Evolutionary conservation across 1,139 yeast genomes (phyloP).

Genomic region (Hansenula sp.): DNA sequence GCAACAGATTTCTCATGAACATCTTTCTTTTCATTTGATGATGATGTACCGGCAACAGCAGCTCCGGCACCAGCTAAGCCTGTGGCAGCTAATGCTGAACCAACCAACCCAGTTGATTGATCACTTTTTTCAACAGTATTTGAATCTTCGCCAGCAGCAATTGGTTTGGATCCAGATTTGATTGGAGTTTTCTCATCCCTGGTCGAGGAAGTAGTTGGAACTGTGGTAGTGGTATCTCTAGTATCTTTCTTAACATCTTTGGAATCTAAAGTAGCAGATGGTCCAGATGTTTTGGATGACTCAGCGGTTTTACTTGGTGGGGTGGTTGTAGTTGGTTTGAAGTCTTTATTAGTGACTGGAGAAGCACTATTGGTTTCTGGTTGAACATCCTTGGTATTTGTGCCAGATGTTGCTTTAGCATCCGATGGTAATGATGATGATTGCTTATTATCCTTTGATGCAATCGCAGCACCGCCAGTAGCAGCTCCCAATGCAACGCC

Average conservation of each 20-base stretch:
- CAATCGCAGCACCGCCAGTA: not conserved
- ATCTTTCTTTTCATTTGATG: not conserved
- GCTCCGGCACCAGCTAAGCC: conserved; percentile 1
- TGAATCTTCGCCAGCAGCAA: not conserved
- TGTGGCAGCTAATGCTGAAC: conserved; percentile 1
- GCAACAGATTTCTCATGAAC: not conserved
- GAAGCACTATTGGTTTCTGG: not conserved
- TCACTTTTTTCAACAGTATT: not conserved
- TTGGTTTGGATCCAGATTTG: not conserved
- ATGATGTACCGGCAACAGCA: not conserved
- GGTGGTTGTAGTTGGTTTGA: not conserved
- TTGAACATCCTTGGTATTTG: not conserved
- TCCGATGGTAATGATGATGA: not conserved
- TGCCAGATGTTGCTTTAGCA: not conserved
- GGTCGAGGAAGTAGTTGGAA: not conserved
- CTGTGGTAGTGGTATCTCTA: not conserved
- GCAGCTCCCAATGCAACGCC: not conserved
- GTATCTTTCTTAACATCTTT: too few relatives aligned
- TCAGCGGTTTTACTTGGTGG: not conserved
- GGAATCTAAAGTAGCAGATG: too few relatives aligned
- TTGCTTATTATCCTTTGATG: not conserved
- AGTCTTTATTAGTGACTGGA: not conserved
- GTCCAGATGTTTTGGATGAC: not conserved
- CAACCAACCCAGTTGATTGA: not conserved
- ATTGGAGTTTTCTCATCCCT: not conserved